Percentiles rank a stretch among this genome's conserved stretches.
Evolutionary conservation across 2,329 filamentous ascomycete species (phyloP).

Genomic region (Arthrobotrys entomopaga): DNA sequence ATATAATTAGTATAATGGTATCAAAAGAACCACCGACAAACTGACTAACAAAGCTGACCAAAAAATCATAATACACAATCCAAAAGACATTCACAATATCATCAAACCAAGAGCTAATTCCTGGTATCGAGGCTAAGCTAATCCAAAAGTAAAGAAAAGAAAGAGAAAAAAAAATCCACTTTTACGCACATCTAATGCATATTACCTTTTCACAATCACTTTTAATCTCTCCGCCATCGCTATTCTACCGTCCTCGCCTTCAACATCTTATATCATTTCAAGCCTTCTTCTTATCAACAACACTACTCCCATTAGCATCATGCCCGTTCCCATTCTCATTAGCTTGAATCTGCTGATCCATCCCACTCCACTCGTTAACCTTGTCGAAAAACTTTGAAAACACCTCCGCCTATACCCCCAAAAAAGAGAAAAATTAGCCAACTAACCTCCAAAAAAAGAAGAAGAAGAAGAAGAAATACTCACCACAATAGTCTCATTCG

Average conservation of each 20-base stretch:
- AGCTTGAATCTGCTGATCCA: conserved; percentile 14
- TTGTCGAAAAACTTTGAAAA: conserved; percentile 47
- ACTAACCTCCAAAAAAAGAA: neutral
- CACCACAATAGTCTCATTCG: conserved; percentile 53
- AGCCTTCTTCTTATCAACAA: conserved; percentile 39
- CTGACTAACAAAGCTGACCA: conserved; percentile 9
- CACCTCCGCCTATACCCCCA: conserved; percentile 42
- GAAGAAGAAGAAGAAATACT: conserved; percentile 12
- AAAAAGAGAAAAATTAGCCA: conserved; percentile 21
- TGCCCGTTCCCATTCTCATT: neutral
- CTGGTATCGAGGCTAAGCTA: too few relatives aligned
- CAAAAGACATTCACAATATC: neutral
- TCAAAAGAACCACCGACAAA: conserved; percentile 27
- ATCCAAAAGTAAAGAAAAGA: too few relatives aligned
- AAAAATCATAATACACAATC: neutral
- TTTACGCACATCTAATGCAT: neutral
- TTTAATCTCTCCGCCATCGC: too few relatives aligned
- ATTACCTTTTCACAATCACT: too few relatives aligned
- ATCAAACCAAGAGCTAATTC: conserved; percentile 6
- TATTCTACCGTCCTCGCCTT: too few relatives aligned
- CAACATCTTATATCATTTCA: neutral
- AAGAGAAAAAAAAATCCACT: conserved; percentile 5
- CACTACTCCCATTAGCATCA: conserved; percentile 23
- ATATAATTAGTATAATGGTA: conserved; percentile 14
- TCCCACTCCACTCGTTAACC: conserved; percentile 37